Evolutionary conservation across 495 filamentous ascomycete genomes (phyloP).

Genomic region (Aspergillus heteromorphus): DNA sequence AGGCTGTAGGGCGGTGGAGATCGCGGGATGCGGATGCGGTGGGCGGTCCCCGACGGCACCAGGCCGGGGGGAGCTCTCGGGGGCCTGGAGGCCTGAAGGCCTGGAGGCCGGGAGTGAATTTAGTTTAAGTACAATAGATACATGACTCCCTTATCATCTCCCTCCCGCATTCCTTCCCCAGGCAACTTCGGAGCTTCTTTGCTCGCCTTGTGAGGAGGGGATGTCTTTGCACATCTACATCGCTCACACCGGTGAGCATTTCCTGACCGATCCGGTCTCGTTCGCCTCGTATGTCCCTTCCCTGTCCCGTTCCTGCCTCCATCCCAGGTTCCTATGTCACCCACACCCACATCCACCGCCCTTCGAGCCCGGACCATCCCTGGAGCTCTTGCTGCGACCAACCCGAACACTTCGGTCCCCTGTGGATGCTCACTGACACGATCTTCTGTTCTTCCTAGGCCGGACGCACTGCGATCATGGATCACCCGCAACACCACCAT

Average conservation of each 20-base stretch:
- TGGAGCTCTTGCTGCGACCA: conserved; percentile 1
- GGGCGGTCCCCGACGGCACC: conserved; percentile 5
- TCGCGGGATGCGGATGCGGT: conserved; percentile 2
- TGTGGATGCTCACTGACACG: conserved; percentile 16
- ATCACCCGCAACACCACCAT: conserved; percentile 63
- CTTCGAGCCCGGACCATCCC: conserved; percentile 4
- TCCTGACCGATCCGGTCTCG: conserved; percentile 63
- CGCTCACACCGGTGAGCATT: conserved; percentile 81
- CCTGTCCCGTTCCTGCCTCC: not conserved
- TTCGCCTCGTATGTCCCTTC: conserved; percentile 59
- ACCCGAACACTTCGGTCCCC: not conserved
- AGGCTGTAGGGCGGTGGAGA: conserved; percentile 22
- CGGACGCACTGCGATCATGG: conserved; percentile 66
- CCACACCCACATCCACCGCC: conserved; percentile 4
- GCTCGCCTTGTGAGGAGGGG: conserved; percentile 38
- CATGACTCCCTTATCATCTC: conserved; percentile 17
- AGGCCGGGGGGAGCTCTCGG: conserved; percentile 16
- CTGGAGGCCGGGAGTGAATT: too few relatives aligned
- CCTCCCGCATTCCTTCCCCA: conserved; percentile 25
- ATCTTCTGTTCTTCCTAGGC: conserved; percentile 32
- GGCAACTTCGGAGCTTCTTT: conserved; percentile 21
- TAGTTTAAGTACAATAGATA: too few relatives aligned
- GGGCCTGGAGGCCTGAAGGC: conserved; percentile 11
- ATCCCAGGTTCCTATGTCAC: not conserved
- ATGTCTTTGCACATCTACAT: conserved; percentile 81